Evolutionary conservation across 2,329 filamentous ascomycete genomes (phyloP), one percentile per base, ranked within the genome.

Genomic region (Paracorniculantispora psalliotae): DNA sequence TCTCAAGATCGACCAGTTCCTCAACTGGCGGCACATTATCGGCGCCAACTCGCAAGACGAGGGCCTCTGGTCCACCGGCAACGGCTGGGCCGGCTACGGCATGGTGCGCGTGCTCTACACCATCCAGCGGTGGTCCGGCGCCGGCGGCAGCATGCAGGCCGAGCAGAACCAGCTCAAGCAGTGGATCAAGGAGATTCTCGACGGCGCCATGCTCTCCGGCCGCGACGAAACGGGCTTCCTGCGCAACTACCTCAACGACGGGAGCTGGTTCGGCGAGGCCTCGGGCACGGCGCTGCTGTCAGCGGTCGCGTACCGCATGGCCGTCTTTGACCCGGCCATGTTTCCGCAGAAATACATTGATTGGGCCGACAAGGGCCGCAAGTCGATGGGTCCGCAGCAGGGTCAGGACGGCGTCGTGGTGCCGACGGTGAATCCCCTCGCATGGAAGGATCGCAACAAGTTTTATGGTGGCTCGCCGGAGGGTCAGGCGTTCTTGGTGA

Each of bases 1-100:
- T 17, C 61, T 63, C 35, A 60, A 58, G 17, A 52, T n/a, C 19
- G 21, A 44, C 35, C 37, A 30, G n/a, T 46, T 37, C 49, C 59
- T 63, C 48, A 63, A 50, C 55, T 63, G 61, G 61, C 56, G 54
- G 8, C 61, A 63, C 49, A 63, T 63, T 23, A 61, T 61, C 43
- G 61, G 61, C n/a, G 57, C 61, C 3, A 59, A 61, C 28, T 61
- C 61, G 23, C 61, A 61, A 43, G 61, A 63, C 41, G 56, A 43
- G 13, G 61, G 61, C 15, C 57, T 63, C 39, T 63, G 61, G 61
- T 63, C 61, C 26, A 59, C 61, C 23, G 46, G 61, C 26, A 63
- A 62, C 37, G 61, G 54, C 41, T 62, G 61, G 61, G 61, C 59
- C 21, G 28, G 26, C 41, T 62, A 61, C 46, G 61, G 61, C 26